Evolutionary conservation across 371 early-diverging fungal species (phyloP).

Genomic region (Circinella minor): DNA sequence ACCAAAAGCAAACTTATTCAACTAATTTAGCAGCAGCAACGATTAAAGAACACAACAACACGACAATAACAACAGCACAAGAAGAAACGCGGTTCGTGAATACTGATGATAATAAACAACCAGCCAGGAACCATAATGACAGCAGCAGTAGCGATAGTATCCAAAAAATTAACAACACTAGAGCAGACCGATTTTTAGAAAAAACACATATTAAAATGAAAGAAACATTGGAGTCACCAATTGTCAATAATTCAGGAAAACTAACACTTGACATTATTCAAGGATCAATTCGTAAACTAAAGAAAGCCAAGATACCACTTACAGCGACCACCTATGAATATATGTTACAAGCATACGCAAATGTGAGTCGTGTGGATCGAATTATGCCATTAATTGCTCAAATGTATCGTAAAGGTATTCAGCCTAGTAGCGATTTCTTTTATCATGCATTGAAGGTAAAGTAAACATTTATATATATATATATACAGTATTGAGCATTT

Average conservation of each 20-base stretch:
- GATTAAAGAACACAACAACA: not conserved
- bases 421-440: constrained; percentile 19
- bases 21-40: not conserved
- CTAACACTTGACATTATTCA: not conserved
- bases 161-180: too few species aligned
- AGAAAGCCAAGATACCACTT: constrained; percentile 15
- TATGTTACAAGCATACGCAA: constrained; percentile 36
- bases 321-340: constrained; percentile 28
- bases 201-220: not conserved
- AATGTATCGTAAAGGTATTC: constrained; percentile 25
- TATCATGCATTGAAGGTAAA: constrained; percentile 39
- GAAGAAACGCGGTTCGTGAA: too few species aligned
- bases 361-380: constrained; percentile 12
- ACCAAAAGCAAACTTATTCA: not conserved
- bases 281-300: constrained; percentile 20
- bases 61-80: not conserved
- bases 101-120: too few species aligned
- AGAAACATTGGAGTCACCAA: not conserved
- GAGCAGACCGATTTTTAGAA: constrained; percentile 1
- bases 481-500: too few species aligned
- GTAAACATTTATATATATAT: not conserved
- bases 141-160: too few species aligned
- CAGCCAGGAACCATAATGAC: too few species aligned
- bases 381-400: constrained; percentile 23
- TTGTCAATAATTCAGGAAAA: not conserved